phyloP scores from a whole-genome alignment of 2,329 filamentous ascomycete genomes.

The Neonectria magnoliae region DNA sequence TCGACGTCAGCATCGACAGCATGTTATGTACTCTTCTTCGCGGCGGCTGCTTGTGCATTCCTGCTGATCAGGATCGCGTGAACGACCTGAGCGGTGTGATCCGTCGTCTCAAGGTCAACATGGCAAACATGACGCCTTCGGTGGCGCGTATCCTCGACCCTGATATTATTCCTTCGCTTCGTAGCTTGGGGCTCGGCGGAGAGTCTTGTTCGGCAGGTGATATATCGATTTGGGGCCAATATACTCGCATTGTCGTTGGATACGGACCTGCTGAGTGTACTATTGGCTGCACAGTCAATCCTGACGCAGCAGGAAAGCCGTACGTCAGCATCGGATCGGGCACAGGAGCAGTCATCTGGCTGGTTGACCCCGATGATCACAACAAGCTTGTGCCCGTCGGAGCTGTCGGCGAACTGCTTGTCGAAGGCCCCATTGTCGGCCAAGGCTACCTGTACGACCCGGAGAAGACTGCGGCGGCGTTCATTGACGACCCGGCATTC shows the following conservation, averaged over 20 bases:
- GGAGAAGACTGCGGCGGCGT: conserved; percentile 66
- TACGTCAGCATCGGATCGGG: conserved; percentile 58
- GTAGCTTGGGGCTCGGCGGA: conserved; percentile 60
- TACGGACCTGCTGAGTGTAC: conserved; percentile 67
- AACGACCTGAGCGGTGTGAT: conserved; percentile 60
- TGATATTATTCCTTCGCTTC: conserved; percentile 56
- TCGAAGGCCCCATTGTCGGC: conserved; percentile 70
- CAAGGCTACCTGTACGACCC: conserved; percentile 69
- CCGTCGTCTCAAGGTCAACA: conserved; percentile 56
- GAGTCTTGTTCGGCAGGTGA: conserved; percentile 64
- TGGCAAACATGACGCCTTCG: conserved; percentile 61
- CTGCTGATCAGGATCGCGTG: conserved; percentile 63
- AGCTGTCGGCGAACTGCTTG: conserved; percentile 61
- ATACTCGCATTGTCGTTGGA: conserved; percentile 59
- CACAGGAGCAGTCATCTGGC: conserved; percentile 60
- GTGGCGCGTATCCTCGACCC: conserved; percentile 59
- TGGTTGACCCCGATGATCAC: conserved; percentile 60
- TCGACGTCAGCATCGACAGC: conserved; percentile 64
- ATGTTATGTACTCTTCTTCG: conserved; percentile 62
- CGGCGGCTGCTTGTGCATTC: conserved; percentile 64
- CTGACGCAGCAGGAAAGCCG: conserved; percentile 48
- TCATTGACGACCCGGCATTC: conserved; percentile 67
- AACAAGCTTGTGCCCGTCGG: conserved; percentile 59
- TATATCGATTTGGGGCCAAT: conserved; percentile 57
- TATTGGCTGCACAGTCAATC: conserved; percentile 61